Evolutionary conservation across 257 asterid species (phyloP), one percentile per base, ranked within the genome.

Genomic region (Vinca minor): DNA sequence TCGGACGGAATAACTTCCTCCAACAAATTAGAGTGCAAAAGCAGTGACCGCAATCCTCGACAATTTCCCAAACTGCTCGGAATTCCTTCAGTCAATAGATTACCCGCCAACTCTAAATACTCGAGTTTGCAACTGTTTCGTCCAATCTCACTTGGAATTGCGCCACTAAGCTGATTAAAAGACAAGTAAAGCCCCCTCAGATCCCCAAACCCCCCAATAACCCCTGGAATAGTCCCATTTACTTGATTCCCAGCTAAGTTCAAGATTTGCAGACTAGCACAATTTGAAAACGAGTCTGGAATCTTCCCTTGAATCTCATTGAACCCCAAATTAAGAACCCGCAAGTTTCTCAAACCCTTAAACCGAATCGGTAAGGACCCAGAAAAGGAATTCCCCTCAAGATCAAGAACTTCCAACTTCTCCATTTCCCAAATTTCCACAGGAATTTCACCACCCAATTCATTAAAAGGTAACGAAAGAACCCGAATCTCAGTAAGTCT

Each of bases 321-420:
- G 58, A 84, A 87, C 46, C 94, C 98, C 75, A 92, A 70, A 59
- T 92, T 89, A 25, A 92, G 87, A 74, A 85, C 91, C 71, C 74
- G 78, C 81, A 92, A 72, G 53, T 50, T 85, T 79, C 69, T 79
- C 84, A 83, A 67, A 65, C 98, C 96, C 29, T 47, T 48, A 62
- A 89, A 79, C 56, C 29, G 68, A 50, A 60, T 48, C 4, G 95
- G 97, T 71, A 92, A 77, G 32, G 71, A 57, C 45, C 94, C 95
- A 4, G 83, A 72, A 45, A 92, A 34, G 45, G 42, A 77, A 77
- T 92, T 92, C 73, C 96, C 98, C 55, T 92, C 97, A 5, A 92
- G 96, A 75, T 92, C 96, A 77, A 89, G 85, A 69, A 92, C 94
- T 74, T 92, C 96, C 29, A 92, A 91, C 44, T 87, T 89, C 38